These are phyloP conservation scores for Lachancea fermentati DNA, from an alignment of 805 yeast genomes.

Conservation along the genomic window DNA sequence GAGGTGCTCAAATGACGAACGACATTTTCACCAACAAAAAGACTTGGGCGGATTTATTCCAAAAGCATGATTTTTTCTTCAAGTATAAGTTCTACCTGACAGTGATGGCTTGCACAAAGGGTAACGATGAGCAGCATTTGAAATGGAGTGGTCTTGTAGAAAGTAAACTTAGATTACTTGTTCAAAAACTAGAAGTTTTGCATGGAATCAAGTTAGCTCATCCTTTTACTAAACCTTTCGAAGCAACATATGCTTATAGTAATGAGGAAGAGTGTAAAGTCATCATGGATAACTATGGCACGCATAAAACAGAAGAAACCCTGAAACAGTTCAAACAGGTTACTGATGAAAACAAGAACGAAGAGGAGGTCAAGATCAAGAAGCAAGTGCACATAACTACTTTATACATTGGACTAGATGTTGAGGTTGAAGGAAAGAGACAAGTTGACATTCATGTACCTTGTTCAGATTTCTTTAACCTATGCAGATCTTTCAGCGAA, in stretches of 20 bases:
- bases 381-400: slow-evolving; percentile 58
- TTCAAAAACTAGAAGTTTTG: slow-evolving; percentile 73
- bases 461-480: slow-evolving; percentile 78
- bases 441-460: slow-evolving; percentile 82
- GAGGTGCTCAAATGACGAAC: slow-evolving; percentile 68
- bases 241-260: slow-evolving; percentile 43
- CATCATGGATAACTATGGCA: slow-evolving; percentile 59
- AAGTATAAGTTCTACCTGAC: slow-evolving; percentile 83
- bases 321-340: slow-evolving; percentile 32
- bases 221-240: slow-evolving; percentile 80
- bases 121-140: slow-evolving; percentile 72
- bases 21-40: slow-evolving; percentile 60
- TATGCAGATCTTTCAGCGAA: slow-evolving; percentile 69
- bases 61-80: slow-evolving; percentile 75
- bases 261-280: slow-evolving; percentile 51
- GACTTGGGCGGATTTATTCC: slow-evolving; percentile 70
- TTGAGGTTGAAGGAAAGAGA: slow-evolving; percentile 42
- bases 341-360: slow-evolving; percentile 34
- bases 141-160: slow-evolving; percentile 94
- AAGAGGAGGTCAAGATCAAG: slow-evolving; percentile 24
- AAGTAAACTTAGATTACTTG: slow-evolving; percentile 73
- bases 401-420: slow-evolving; percentile 71
- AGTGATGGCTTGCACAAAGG: slow-evolving; percentile 69
- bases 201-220: slow-evolving; percentile 80
- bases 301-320: slow-evolving; percentile 46